Base-by-base conservation (phyloP, 2,329 filamentous ascomycete species). In the Colletotrichum coccodes region DNA sequence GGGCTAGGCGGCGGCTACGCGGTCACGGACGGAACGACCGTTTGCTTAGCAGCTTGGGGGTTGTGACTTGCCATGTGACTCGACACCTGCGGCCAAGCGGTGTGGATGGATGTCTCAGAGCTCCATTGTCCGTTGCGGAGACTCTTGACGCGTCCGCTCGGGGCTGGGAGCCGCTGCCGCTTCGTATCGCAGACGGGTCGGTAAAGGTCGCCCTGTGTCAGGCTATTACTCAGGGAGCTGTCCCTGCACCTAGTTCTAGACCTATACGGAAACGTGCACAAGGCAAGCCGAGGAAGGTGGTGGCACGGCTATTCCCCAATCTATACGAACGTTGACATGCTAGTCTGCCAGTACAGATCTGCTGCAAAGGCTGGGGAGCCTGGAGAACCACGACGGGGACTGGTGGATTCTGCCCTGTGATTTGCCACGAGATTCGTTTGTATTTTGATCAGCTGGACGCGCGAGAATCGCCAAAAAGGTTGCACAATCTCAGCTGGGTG, bases 41-140 rank as follows among this genome's bases (percentile, higher is more conserved):
- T 59, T 61, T 58, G 32, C 40, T 42, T 47, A 68, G 61, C 42
- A 50, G 26, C 30, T 23, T 9, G 36, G 52, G n/a, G 40, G 57
- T 57, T 53, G 46, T 66, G 65, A 71, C 66, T 66, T 70, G 52
- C 65, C 69, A 71, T 71, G 66, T 71, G 69, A 71, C 69, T 54
- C 46, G 40, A 58, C 50, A 53, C 64, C 30, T 53, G 57, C 57
- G 50, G 67, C 68, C 64, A 60, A 60, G 32, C 26, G 50, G 65
- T 71, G 69, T 71, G 68, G 68, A 60, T 70, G 66, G 69, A 11
- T 71, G 66, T 69, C 69, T 66, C 56, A 64, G 60, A 57, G 46
- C 32, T 54, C 32, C 50, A 28, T 40, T 21, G 52, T 50, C 32
- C 18, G 30, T 38, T 59, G 61, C 34, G 66, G 47, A 38, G 61